Base-by-base conservation (phyloP, 23 red algal species). In the Gracilaria caudata region DNA sequence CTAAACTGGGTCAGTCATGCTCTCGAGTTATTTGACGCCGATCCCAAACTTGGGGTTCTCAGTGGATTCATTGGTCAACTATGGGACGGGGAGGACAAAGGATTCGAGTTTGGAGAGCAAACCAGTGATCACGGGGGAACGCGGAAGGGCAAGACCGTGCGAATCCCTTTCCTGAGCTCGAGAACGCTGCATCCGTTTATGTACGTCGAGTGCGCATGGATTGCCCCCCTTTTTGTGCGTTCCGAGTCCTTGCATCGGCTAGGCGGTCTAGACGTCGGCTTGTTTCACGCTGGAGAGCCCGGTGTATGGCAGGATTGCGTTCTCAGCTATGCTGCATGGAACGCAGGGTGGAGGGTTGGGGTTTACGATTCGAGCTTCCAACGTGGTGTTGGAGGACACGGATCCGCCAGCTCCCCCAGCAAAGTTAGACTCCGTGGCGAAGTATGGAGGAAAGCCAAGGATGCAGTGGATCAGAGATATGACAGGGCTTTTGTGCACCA, bases 261-360 rank as follows among this genome's bases (percentile, higher is more conserved):
- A 3, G 90, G 90, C 7, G 90, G 90, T 36, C 44, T 93, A 9
- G 90, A 93, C 37, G 74, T 93, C 29, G 90, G 73, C 9, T 39
- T 93, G 6, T 85, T 86, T 51, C 36, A 30, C 23, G 81, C 51
- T 38, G 73, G 81, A 47, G 90, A 93, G 81, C 90, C 90, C 45
- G 90, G 90, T 19, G 90, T 93, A 32, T 93, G 90, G 90, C 90
- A 93, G 75, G 90, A 93, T 49, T 93, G 90, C 54, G 70, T 93
- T 5, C 71, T 86, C 32, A 93, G 90, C 54, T 93, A 93, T 29
- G 80, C 80, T 13, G 71, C 90, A 35, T 93, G 90, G 90, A 85
- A 73, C 12, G 82, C 80, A n/a, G 90, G 90, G 14, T 93, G 73
- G 72, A 86, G 81, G 33, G 90, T 93, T 4, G 90, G 90, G 21